These are phyloP conservation scores for Globisporangium okanoganense DNA, from an alignment of 352 stramenopile genomes.

Conservation along the genomic window DNA sequence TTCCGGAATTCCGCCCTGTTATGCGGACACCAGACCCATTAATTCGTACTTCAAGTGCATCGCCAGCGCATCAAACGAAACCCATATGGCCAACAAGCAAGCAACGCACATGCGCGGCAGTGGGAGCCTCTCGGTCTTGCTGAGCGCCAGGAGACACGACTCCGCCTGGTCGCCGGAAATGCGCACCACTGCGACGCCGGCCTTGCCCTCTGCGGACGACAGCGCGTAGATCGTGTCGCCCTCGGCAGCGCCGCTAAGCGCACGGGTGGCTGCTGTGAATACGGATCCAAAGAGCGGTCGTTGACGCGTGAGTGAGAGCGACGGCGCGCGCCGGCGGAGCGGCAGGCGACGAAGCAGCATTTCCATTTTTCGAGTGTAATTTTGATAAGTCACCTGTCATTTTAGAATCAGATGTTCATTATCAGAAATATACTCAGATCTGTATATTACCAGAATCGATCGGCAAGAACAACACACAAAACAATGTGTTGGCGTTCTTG, in stretches of 20 bases:
- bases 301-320: not conserved
- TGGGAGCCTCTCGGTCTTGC: constrained; percentile 32
- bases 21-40: not conserved
- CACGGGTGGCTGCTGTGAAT: not conserved
- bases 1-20: constrained; percentile 59
- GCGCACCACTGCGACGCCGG: constrained; percentile 86
- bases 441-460: no score
- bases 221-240: constrained; percentile 91
- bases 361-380: not conserved
- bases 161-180: constrained; percentile 80
- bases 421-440: no score
- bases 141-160: constrained; percentile 61
- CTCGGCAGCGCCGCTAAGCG: constrained; percentile 21
- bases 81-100: no score
- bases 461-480: no score
- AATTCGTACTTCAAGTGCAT: not conserved
- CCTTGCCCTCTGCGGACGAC: constrained; percentile 80
- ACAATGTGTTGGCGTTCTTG: no score
- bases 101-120: constrained; percentile 38
- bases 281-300: not conserved
- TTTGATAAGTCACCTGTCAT: no score
- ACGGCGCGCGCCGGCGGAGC: not conserved
- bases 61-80: no score
- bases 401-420: no score
- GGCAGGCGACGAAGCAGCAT: not conserved